Conservation (phyloP, 2,329 filamentous ascomycete species). For the Tolypocladium endophyticum region DNA sequence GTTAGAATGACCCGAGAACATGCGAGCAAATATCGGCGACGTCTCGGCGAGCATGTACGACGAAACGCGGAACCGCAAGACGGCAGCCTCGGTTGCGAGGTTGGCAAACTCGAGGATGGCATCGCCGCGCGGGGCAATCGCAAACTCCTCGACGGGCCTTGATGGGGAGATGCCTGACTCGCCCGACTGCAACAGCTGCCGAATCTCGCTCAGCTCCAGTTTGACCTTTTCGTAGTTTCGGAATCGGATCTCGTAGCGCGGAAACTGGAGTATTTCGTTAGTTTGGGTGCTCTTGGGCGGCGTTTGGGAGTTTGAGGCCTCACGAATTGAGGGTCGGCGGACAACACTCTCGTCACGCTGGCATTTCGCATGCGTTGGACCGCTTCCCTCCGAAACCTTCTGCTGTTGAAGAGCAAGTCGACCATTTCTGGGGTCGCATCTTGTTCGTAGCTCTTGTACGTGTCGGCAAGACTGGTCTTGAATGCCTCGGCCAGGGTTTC, state of each 20-base stretch:
- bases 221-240: constrained; percentile 34
- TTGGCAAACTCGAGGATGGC: constrained; percentile 43
- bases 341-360: constrained; percentile 30
- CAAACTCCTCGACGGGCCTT: constrained; percentile 28
- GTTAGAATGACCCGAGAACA: constrained; percentile 26
- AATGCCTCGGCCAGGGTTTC: constrained; percentile 30
- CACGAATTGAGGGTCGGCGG: constrained; percentile 32
- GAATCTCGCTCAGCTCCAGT: constrained; percentile 27
- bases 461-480: constrained; percentile 28
- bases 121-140: constrained; percentile 35
- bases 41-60: constrained; percentile 39
- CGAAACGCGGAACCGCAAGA: constrained; percentile 39
- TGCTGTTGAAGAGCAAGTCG: constrained; percentile 30
- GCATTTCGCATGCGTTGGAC: constrained; percentile 36
- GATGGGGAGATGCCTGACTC: constrained; percentile 30
- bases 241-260: constrained; percentile 35
- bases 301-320: constrained; percentile 2
- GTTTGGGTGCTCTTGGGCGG: background rate
- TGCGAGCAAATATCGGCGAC: constrained; percentile 39
- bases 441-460: constrained; percentile 34
- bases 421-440: constrained; percentile 31
- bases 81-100: constrained; percentile 21
- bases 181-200: constrained; percentile 27
- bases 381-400: constrained; percentile 27
- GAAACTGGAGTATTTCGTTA: constrained; percentile 19